Percentiles rank a stretch among this genome's conserved stretches.
phyloP scores from a whole-genome alignment of 495 filamentous ascomycete genomes.

The Talaromyces ruber region DNA sequence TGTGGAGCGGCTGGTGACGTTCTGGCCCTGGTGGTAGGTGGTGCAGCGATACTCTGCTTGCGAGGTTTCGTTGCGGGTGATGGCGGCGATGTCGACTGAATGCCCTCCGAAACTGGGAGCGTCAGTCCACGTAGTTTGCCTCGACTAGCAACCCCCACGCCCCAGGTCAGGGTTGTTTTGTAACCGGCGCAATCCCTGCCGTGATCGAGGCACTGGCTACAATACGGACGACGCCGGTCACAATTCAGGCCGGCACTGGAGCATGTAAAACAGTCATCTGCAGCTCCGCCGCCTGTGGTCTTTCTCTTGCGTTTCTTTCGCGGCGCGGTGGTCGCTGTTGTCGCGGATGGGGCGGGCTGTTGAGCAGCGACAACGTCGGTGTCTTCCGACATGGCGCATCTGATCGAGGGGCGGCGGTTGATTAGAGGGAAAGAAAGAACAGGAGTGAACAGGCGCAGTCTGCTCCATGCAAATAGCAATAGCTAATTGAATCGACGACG shows the following conservation, averaged over 20 bases:
- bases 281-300: conserved; percentile 80
- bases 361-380: neutral
- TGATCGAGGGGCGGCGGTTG: neutral
- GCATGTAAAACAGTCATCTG: conserved; percentile 95
- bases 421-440: neutral
- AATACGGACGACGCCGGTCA: conserved; percentile 90
- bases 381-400: conserved; percentile 6
- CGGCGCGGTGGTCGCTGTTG: conserved; percentile 8
- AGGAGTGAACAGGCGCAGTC: neutral
- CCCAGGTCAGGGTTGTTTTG: conserved; percentile 96
- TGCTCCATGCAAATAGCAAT: neutral
- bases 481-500: neutral
- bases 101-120: conserved; percentile 56
- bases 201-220: conserved; percentile 84
- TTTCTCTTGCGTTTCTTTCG: conserved; percentile 78
- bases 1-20: neutral
- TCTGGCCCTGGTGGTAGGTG: neutral
- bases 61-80: neutral
- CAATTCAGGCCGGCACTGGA: conserved; percentile 73
- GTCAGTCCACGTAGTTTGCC: conserved; percentile 89
- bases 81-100: conserved; percentile 2
- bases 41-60: conserved; percentile 1
- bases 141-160: conserved; percentile 90
- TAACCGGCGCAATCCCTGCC: conserved; percentile 95
- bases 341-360: conserved; percentile 5